Percentiles rank a stretch among this genome's conserved stretches.
phyloP scores from a whole-genome alignment of 1,139 yeast genomes.

The Hansenula lynferdii region DNA sequence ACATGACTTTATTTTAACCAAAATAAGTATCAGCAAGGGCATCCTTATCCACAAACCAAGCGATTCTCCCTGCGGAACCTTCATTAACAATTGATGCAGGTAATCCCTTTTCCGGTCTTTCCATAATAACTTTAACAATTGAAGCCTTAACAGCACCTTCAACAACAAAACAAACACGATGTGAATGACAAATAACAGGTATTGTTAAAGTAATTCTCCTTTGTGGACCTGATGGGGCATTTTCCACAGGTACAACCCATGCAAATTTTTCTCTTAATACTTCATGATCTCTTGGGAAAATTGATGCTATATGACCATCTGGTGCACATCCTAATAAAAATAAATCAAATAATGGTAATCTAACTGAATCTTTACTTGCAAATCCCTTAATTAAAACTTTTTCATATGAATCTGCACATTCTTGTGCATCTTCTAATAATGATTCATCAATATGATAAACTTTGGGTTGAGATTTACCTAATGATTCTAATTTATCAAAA shows the following conservation, averaged over 20 bases:
- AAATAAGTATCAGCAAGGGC: conserved; percentile 76
- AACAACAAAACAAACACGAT: conserved; percentile 87
- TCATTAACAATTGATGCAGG: conserved; percentile 95
- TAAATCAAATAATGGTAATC: conserved; percentile 90
- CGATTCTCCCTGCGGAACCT: conserved; percentile 92
- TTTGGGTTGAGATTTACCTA: conserved; percentile 43
- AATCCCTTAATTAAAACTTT: conserved; percentile 79
- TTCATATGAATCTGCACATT: conserved; percentile 92
- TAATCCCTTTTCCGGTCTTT: conserved; percentile 93
- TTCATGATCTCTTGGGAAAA: conserved; percentile 84
- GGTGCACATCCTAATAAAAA: conserved; percentile 96
- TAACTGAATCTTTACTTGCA: conserved; percentile 96
- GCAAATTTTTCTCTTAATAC: conserved; percentile 86
- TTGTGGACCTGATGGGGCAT: conserved; percentile 88
- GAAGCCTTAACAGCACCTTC: conserved; percentile 97
- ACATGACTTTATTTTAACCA: not conserved
- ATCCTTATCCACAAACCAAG: conserved; percentile 97
- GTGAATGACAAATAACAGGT: conserved; percentile 94
- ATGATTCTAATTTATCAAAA: conserved; percentile 42
- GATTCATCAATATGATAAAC: conserved; percentile 80
- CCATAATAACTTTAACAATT: conserved; percentile 87
- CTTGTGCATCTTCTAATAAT: conserved; percentile 79
- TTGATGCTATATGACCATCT: conserved; percentile 95
- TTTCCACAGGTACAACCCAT: conserved; percentile 92
- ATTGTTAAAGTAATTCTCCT: conserved; percentile 88